Evolutionary conservation across 2,329 filamentous ascomycete species (phyloP), one percentile per base, ranked within the genome.

Genomic region (Aureobasidium sp.): DNA sequence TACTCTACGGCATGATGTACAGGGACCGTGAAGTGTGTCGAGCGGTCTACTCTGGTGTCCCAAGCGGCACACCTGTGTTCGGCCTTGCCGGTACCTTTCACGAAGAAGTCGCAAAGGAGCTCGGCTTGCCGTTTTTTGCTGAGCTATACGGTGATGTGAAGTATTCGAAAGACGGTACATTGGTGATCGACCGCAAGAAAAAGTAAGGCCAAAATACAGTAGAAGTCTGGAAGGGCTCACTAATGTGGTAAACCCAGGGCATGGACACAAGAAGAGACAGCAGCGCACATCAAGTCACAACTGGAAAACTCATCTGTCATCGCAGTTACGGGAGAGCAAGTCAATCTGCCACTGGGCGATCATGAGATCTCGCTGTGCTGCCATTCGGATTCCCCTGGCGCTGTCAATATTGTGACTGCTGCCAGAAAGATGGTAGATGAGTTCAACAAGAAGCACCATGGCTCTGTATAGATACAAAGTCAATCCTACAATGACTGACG

Each of bases 171-270:
- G 78, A 82, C 62, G 76, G 75, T 14, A 81, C 74, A 62, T 70
- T 84, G 42, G 77, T 84, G 2, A 83, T 84, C 68, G 82, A 83
- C 65, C 76, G 83, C 36, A 83, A 84, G 73, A 85, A 84, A 74
- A 82, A 84, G 75, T 75, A 55, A 47, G 70, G 61, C 6, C 31
- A 6, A 36, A 14, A 27, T 14, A 12, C 4, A 9, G 31, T 12
- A 36, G 20, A 8, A 36, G 1, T 2, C 45, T 29, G 31, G 8
- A 49, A 11, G 34, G 15, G 5, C 14, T 20, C 15, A 44, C 45
- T 59, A 22, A 47, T 6, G 8, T 20, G 3, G 12, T 17, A 12
- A 27, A 7, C 6, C 8, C 51, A 75, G 74, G 64, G 69, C 76
- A 9, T 78, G 76, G 76, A 73, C 74, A 45, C 66, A 71, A 1